Evolutionary conservation across 495 filamentous ascomycete species (phyloP).

Genomic region (Penicillium bialowiezense): DNA sequence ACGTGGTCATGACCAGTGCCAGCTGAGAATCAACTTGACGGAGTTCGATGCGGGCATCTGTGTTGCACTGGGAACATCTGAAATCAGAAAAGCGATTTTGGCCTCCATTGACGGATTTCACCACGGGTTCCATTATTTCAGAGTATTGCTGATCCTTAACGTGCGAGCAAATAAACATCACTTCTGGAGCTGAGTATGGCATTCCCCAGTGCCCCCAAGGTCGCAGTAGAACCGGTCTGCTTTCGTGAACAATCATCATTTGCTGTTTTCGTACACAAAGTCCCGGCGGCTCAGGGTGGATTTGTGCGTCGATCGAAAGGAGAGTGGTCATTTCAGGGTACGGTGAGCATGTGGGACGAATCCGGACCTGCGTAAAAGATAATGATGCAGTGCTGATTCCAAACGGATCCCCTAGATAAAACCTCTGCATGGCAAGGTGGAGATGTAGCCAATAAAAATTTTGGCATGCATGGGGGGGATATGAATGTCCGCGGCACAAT

Average conservation of each 20-base stretch:
- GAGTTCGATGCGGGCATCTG: neutral
- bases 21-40: neutral
- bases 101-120: neutral
- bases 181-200: too few relatives aligned
- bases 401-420: neutral
- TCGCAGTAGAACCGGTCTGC: too few relatives aligned
- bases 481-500: too few relatives aligned
- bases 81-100: neutral
- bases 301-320: constrained; percentile 3
- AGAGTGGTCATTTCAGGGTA: neutral
- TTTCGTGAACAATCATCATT: neutral
- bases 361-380: constrained; percentile 1
- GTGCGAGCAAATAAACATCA: constrained; percentile 2
- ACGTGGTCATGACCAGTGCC: constrained; percentile 4
- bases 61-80: neutral
- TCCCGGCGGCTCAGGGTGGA: neutral
- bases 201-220: too few relatives aligned
- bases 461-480: too few relatives aligned
- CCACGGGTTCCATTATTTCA: too few relatives aligned
- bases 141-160: neutral
- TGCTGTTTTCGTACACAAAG: constrained; percentile 2
- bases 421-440: neutral
- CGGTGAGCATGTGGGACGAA: neutral
- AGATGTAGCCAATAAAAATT: neutral
- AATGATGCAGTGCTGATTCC: neutral